Base-by-base conservation (phyloP, 495 filamentous ascomycete species). In the Xylaria acuta region DNA sequence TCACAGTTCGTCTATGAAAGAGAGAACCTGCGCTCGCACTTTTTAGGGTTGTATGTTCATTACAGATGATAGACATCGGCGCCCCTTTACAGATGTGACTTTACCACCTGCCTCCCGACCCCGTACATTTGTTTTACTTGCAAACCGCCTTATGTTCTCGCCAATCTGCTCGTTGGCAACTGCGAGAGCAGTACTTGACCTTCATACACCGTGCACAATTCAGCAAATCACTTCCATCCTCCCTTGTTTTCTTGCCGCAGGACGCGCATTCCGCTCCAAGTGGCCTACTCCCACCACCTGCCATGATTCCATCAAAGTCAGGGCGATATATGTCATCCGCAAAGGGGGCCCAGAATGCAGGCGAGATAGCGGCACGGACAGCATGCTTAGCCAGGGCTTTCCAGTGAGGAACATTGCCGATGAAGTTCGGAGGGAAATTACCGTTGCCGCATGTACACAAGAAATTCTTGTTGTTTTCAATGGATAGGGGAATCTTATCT, bases 81-180 rank as follows among this genome's bases (percentile, higher is more conserved):
- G 11, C 38, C 38, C 3, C 2, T 16, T 18, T 45, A 45, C 41
- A 45, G 14, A 45, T 12, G 14, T 18, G 18, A 22, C 45, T 49
- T 49, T 6, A 49, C 14, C 1, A 49, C 1, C 6, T 22, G 0
- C 0, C 45, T 49, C 14, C 45, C 20, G 20, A 8, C 5, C 20
- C 5, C 20, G 5, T 8, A 6, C 5, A 49, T 22, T n/a, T 49
- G 22, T 22, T 30, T 3, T 16, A 11, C 59, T 41, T 47, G 14
- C 62, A 64, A 34, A 56, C 34, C 12, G n/a, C 18, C 67, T 74
- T 60, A 34, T 82, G 80, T 63, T 62, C 75, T 72, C 69, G 76
- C 79, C 78, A 82, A 54, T 81, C 75, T 64, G 47, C 71, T 72
- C 74, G 75, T 73, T 82, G 79, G 62, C 82, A 82, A 66, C 72